Percentiles rank a stretch among this genome's conserved stretches.
These are phyloP conservation scores for Pterocarpus macrocarpus DNA, from an alignment of 306 rosid species.

Conservation along the genomic window DNA sequence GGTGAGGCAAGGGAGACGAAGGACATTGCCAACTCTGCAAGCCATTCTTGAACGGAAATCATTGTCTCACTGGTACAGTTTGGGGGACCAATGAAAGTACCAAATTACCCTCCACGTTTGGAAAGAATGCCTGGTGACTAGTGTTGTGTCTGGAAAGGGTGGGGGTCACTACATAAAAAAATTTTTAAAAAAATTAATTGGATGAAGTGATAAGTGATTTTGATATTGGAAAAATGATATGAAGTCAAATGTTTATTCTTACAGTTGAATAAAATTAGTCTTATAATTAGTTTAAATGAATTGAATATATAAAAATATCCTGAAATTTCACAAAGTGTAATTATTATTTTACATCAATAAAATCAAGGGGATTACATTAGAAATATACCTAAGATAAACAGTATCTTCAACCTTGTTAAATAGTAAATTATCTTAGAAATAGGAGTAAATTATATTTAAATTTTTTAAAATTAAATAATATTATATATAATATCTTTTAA, in stretches of 20 bases:
- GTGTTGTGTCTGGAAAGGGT: constrained; percentile 32
- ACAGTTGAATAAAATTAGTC: background rate
- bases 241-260: no score
- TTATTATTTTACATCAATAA: background rate
- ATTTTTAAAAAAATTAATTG: no score
- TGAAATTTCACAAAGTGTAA: no score
- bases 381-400: no score
- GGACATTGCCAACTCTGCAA: constrained; percentile 92
- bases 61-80: constrained; percentile 2
- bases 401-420: background rate
- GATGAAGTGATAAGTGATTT: no score
- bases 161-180: background rate
- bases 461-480: no score
- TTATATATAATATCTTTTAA: no score
- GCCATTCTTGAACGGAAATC: constrained; percentile 77
- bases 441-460: no score
- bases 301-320: no score
- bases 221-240: no score
- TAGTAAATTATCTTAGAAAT: background rate
- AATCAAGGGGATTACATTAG: no score
- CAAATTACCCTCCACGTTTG: constrained; percentile 26
- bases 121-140: constrained; percentile 23
- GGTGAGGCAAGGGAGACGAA: constrained; percentile 56
- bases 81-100: background rate
- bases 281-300: no score